Base-by-base conservation (phyloP, 2,329 filamentous ascomycete genomes). In the Colletotrichum endophyticum region DNA sequence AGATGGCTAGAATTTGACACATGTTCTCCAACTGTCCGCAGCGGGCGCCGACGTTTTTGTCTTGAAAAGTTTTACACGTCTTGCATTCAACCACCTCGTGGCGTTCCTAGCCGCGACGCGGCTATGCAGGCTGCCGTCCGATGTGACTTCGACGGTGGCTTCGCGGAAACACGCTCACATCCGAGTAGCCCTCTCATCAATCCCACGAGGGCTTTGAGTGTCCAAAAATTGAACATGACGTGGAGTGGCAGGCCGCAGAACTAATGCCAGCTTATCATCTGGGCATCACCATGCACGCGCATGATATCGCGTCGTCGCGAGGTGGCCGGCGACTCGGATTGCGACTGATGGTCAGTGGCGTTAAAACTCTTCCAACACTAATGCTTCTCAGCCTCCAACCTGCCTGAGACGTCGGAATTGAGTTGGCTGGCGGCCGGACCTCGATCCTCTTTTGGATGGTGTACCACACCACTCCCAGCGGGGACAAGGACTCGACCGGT, bases 401-500 rank as follows among this genome's bases (percentile, higher is more conserved):
- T 22, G 70, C 63, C 25, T 25, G 15, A 61, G 74, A 69, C 44
- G 59, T 76, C 74, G 22, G 71, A 66, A 66, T 70, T 69, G 72
- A 68, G 66, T 76, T 76, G 49, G 32, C 59, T 63, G 30, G 64
- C n/a, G 27, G 39, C 44, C 73, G 74, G 74, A 74, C 44, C 32
- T 70, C 22, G 49, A 74, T 7, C 74, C 66, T 30, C 16, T 74
- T 76, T 39, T 11, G 74, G 70, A 70, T 64, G 74, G 74, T 76
- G 74, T 53, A 59, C 12, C 44, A 76, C 64, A 61, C 64, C 12
- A 36, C n/a, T 59, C 30, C 12, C 63, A 44, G 67, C 74, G 59
- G 44, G 22, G 25, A 32, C 64, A 63, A 66, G 74, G 74, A 39
- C 39, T 34, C 22, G 15, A 32, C 49, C 32, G 70, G 49, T 39